phyloP scores from a whole-genome alignment of 495 filamentous ascomycete species.

The Saxispiralis lemnorum region DNA sequence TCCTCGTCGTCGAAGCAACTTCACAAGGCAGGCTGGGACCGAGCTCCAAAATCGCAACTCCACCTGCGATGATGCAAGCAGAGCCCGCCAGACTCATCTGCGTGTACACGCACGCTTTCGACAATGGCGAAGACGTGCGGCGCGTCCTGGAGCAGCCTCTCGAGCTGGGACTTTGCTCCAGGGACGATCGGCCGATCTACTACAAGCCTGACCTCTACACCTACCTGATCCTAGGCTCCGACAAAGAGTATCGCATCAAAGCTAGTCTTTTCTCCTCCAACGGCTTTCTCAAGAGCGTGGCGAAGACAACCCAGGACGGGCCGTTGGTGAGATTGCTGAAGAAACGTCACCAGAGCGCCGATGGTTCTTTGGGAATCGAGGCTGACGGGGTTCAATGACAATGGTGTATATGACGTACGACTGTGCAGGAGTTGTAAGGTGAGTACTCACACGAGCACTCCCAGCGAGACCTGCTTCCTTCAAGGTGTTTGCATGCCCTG shows the following conservation, averaged over 20 bases:
- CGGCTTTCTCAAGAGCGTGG: conserved; percentile 20
- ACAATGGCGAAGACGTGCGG: conserved; percentile 47
- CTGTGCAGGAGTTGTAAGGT: too few relatives aligned
- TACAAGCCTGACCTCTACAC: conserved; percentile 76
- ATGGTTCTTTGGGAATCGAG: too few relatives aligned
- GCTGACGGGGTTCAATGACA: too few relatives aligned
- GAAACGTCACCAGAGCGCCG: background rate
- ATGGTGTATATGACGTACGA: too few relatives aligned
- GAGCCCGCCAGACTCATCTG: conserved; percentile 39
- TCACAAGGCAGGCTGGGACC: conserved; percentile 46
- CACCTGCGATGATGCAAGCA: conserved; percentile 24
- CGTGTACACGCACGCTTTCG: conserved; percentile 60
- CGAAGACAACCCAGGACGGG: conserved; percentile 4
- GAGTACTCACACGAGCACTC: too few relatives aligned
- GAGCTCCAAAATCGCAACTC: conserved; percentile 50
- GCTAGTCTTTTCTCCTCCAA: conserved; percentile 38
- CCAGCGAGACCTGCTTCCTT: too few relatives aligned
- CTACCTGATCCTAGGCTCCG: conserved; percentile 42
- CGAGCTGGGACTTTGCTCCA: conserved; percentile 38
- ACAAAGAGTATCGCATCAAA: conserved; percentile 51
- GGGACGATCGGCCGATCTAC: conserved; percentile 36
- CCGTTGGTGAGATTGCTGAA: conserved; percentile 3
- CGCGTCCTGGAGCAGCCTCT: conserved; percentile 44
- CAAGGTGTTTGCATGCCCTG: too few relatives aligned
- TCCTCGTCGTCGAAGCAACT: conserved; percentile 41